Evolutionary conservation across 2,329 filamentous ascomycete species (phyloP).

Genomic region (Davidsoniella australis): DNA sequence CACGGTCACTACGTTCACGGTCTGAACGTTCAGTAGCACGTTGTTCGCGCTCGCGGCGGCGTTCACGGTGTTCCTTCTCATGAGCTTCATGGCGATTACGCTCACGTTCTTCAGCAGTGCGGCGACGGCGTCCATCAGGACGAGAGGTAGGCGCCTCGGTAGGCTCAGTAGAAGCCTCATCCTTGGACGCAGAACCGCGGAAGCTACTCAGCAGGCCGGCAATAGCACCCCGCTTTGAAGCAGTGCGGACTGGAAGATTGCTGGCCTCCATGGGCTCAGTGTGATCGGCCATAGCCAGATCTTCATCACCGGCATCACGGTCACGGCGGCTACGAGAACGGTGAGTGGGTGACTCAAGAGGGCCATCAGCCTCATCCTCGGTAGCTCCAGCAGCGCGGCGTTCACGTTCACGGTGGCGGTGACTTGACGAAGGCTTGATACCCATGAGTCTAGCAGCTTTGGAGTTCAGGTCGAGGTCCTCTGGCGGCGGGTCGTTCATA

Average conservation of each 20-base stretch:
- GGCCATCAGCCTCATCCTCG: conserved; percentile 8
- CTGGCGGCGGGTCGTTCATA: not conserved
- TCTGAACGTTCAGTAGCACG: conserved; percentile 13
- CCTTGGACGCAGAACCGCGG: conserved; percentile 26
- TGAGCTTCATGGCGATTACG: not conserved
- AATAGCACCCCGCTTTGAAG: conserved; percentile 18
- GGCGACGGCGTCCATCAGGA: conserved; percentile 1
- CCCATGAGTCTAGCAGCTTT: conserved; percentile 70
- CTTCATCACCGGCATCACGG: not conserved
- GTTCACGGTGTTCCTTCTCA: conserved; percentile 1
- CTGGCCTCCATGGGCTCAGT: not conserved
- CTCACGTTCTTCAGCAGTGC: conserved; percentile 14
- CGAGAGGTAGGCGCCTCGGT: not conserved
- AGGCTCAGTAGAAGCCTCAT: conserved; percentile 19
- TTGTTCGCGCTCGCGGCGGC: conserved; percentile 3
- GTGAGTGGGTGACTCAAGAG: conserved; percentile 7
- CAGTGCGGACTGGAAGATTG: conserved; percentile 1
- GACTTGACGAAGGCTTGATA: conserved; percentile 23
- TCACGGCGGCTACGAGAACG: conserved; percentile 1
- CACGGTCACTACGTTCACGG: conserved; percentile 30
- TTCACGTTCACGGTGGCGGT: conserved; percentile 10
- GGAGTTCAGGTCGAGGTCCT: conserved; percentile 19
- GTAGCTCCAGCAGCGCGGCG: conserved; percentile 12
- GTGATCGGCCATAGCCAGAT: not conserved
- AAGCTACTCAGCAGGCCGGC: conserved; percentile 46